phyloP scores from a whole-genome alignment of 805 yeast species.

The Candida anglica region DNA sequence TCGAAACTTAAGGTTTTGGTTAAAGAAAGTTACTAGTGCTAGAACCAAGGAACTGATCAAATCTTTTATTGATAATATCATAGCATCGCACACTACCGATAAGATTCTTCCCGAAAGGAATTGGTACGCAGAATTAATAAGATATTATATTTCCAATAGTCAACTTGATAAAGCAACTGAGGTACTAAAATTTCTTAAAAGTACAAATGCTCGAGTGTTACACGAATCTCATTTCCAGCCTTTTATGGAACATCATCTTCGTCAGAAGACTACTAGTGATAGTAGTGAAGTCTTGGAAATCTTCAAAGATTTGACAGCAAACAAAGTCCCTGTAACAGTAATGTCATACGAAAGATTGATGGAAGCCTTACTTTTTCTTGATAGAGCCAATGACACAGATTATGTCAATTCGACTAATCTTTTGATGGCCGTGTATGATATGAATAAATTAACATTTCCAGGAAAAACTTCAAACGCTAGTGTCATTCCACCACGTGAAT shows the following conservation, averaged over 20 bases:
- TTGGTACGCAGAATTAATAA: slow-evolving; percentile 23
- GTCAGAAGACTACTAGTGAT: slow-evolving; percentile 12
- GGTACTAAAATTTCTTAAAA: slow-evolving; percentile 14
- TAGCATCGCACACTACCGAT: neutral
- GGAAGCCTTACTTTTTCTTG: slow-evolving; percentile 21
- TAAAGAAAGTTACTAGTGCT: neutral
- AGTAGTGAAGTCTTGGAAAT: slow-evolving; percentile 22
- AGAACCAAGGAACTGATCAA: neutral
- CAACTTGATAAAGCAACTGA: slow-evolving; percentile 16
- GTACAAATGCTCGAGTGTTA: slow-evolving; percentile 9
- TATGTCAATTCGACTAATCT: slow-evolving; percentile 14
- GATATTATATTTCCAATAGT: slow-evolving; percentile 13
- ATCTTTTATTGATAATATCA: neutral
- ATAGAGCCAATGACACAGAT: slow-evolving; percentile 9
- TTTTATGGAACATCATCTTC: slow-evolving; percentile 19
- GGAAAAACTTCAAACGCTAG: neutral
- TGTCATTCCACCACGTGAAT: neutral
- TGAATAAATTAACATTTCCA: slow-evolving; percentile 26
- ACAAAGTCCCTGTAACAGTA: slow-evolving; percentile 18
- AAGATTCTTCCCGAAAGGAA: slow-evolving; percentile 4
- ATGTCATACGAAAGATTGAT: slow-evolving; percentile 28
- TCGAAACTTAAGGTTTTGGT: slow-evolving; percentile 29
- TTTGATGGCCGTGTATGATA: slow-evolving; percentile 24
- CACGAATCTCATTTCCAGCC: slow-evolving; percentile 27
- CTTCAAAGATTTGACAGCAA: slow-evolving; percentile 30